Base-by-base conservation (phyloP, 1,284 basidiomycete genomes). In the Thecaphora frezii region DNA sequence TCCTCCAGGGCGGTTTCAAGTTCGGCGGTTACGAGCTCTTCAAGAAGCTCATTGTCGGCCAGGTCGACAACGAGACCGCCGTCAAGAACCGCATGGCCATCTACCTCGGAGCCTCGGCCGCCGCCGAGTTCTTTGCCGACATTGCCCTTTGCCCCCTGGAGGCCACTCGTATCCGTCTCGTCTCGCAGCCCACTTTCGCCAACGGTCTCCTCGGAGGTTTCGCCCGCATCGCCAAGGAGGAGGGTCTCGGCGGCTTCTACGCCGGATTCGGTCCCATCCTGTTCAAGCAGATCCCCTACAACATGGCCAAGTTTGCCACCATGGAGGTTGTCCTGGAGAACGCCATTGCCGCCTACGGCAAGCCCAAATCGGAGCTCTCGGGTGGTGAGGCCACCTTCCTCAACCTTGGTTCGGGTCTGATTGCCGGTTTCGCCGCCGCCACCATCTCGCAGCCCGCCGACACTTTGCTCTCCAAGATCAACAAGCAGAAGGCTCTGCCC, bases 401-500 rank as follows among this genome's bases (percentile, higher is more conserved):
- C 65, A 78, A 78, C 75, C 70, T 78, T 13, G 71, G 71, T 38
- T 71, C 67, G n/a, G 76, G 76, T 77, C 58, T 78, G 21, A 67
- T 76, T 48, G 74, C 76, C 58, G 76, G 76, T 77, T 71, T 75
- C 66, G 74, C 74, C 41, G 76, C 76, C 26, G 76, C 76, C 46
- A 67, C 70, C 62, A 74, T 78, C 69, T 78, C 76, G 40, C 76
- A 78, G 55, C 76, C 76, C 47, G 76, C 76, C 50, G 76, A 78
- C 67, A 78, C 76, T 4, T 60, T 77, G 33, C 83, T 80, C 73
- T 83, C 78, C 63, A 84, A 84, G 82, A 84, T 84, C 79, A 84
- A 84, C 83, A 84, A 84, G 83, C 80, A 81, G 79, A 83, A 84
- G 81, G 83, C 83, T 58, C 70, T 74, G 39, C 83, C 83, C 58